Evolutionary conservation across 176 grass and related monocot genomes (phyloP), one percentile per base, ranked within the genome.

Genomic region (Musa acuminata): DNA sequence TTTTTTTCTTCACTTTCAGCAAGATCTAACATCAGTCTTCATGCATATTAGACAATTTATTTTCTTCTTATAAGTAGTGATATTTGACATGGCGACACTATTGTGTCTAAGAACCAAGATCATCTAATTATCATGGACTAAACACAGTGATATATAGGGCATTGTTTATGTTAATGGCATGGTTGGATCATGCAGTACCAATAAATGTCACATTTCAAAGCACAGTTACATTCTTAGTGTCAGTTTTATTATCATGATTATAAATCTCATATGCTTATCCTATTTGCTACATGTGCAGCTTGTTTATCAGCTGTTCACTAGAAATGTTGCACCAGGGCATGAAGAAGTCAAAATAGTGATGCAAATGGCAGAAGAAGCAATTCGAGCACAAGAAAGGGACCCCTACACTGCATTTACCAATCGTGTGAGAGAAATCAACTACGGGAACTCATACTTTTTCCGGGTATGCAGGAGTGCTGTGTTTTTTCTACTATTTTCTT

Each of bases 321-420:
- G 86, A 78, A 89, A 91, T 80, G 90, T 94, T 83, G 95, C 91
- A 70, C 86, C 95, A 78, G 88, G 95, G 69, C 90, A 99, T 64
- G 95, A 91, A 91, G 95, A 99, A 76, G 90, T 99, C 49, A 94
- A 93, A 81, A 99, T 93, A 82, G 95, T 99, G 73, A 94, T 99
- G 95, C 95, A 99, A 91, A 99, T 99, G 95, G 86, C 95, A 23
- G 95, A 94, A 85, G 95, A 99, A 89, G 95, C 95, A 85, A 94
- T 99, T 65, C 87, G 92, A 83, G 95, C 95, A 79, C 95, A 99
- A 88, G 95, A 99, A 83, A 87, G 95, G 74, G 95, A 99, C 82
- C 95, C 95, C 55, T 99, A 86, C 84, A 99, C 90, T 78, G 95
- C 88, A 79, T 99, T 89, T 94, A 86, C 95, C 53, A 99, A 99